These are phyloP conservation scores for Penicillium coffeae DNA, from an alignment of 495 filamentous ascomycete genomes.

Conservation along the genomic window DNA sequence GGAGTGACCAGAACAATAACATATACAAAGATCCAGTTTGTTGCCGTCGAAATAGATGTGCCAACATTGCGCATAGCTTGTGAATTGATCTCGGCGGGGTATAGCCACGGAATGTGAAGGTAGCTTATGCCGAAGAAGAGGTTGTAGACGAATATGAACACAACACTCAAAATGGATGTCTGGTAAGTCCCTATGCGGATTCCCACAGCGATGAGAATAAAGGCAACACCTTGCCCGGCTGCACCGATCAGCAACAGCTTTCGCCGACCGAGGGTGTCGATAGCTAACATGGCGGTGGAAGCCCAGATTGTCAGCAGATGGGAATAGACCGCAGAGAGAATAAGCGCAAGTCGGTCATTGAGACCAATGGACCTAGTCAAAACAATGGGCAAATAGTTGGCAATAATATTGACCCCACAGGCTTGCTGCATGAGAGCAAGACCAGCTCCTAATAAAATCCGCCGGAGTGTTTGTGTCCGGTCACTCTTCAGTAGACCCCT, in stretches of 20 bases:
- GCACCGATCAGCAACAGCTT: too few species aligned
- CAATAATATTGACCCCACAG: not conserved
- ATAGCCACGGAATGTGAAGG: slow-evolving; percentile 28
- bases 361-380: not conserved
- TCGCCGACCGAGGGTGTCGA: too few species aligned
- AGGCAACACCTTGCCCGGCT: too few species aligned
- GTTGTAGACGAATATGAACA: slow-evolving; percentile 29
- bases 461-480: not conserved
- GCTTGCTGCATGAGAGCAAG: not conserved
- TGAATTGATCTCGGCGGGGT: slow-evolving; percentile 33
- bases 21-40: slow-evolving; percentile 24
- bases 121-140: slow-evolving; percentile 16
- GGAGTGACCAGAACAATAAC: slow-evolving; percentile 35
- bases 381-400: not conserved
- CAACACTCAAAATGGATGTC: slow-evolving; percentile 12
- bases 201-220: too few species aligned
- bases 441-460: not conserved
- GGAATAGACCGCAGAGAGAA: not conserved
- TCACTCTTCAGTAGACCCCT: not conserved
- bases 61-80: slow-evolving; percentile 23
- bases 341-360: not conserved
- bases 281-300: not conserved
- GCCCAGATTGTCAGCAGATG: not conserved
- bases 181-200: not conserved
- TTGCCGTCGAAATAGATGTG: slow-evolving; percentile 16